Evolutionary conservation across 2,329 filamentous ascomycete species (phyloP), one percentile per base, ranked within the genome.

Genomic region (Alternaria solani): DNA sequence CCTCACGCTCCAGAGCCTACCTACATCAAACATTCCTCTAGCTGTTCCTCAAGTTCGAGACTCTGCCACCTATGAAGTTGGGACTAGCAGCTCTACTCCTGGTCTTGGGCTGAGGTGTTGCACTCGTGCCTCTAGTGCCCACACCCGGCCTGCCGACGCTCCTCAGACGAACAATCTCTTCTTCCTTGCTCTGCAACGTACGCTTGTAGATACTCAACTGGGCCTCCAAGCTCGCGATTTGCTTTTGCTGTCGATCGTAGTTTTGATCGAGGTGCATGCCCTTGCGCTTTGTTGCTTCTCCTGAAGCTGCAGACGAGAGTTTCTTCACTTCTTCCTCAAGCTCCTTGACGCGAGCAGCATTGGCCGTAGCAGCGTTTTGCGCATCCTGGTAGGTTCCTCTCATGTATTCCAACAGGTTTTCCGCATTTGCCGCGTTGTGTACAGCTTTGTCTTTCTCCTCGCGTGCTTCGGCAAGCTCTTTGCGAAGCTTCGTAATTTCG

Each of bases 331-430:
- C 48, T 1, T 44, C 55, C 9, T 62, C 57, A 14, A 77, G 66
- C 3, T 57, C 53, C 0, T 60, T 42, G 38, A 68, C 57, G 9
- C 57, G 58, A 14, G 62, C 28, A 28, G 55, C 51, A 2, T 65
- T 43, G 12, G 65, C 52, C 0, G 57, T 42, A 12, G 69, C 71
- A 0, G 53, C 34, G 2, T 65, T 62, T 36, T 66, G 58, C 7
- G 68, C 67, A 7, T 51, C 52, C 30, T 66, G 88, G 67, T 91
- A 91, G 9, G 83, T 79, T 4, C 81, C 81, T 53, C 86, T 84
- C 12, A 83, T 79, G 67, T 88, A 91, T 2, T 88, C 85, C 26
- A 83, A 78, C 4, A 88, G 85, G 14, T 72, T 62, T 12, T 80
- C 73, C 7, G 72, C 66, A 38, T 70, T 70, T 9, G 73, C 65